Evolutionary conservation across 345 rosid species (phyloP), one percentile per base, ranked within the genome.

Genomic region (Salix arbutifolia): DNA sequence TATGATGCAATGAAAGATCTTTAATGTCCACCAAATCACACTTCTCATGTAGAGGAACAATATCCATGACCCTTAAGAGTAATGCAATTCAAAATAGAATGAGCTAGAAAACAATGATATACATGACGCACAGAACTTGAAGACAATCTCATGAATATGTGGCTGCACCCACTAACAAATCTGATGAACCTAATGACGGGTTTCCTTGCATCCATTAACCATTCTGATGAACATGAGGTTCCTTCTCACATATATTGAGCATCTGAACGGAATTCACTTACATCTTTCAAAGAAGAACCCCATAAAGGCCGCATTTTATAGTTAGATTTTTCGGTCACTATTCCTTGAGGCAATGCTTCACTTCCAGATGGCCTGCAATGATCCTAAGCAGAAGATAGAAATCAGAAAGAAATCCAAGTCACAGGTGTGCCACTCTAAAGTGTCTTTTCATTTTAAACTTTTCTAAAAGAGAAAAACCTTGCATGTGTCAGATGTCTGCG

Each of bases 271-370:
- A 19, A 25, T 30, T 64, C 28, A 69, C 87, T 37, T 73, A 90
- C 94, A 78, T 82, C 84, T 78, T 87, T 75, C 14, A 46, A 9
- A 50, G 83, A 14, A 76, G 80, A 78, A 50, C 75, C 83, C 94
- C 94, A 92, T 58, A 92, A 81, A 37, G 89, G 90, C 60, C 74
- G 88, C 76, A 87, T 86, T 79, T 90, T 89, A 60, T 88, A 81
- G 84, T 92, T 86, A 30, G 96, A 88, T 50, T 90, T 88, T 68
- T 76, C 73, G 2, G 76, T 81, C 56, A 92, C 83, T 33, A 92
- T 91, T 77, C 92, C 97, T 80, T 85, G 79, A 1, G 97, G 96
- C 78, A 92, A 83, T 40, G 89, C 64, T 70, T 91, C 92, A 37
- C 83, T 85, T 37, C 96, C 94, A 17, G 79, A 40, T 56, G 91